These are phyloP conservation scores for Filobasidium wieringae DNA, from an alignment of 768 basidiomycete species.

Conservation along the genomic window DNA sequence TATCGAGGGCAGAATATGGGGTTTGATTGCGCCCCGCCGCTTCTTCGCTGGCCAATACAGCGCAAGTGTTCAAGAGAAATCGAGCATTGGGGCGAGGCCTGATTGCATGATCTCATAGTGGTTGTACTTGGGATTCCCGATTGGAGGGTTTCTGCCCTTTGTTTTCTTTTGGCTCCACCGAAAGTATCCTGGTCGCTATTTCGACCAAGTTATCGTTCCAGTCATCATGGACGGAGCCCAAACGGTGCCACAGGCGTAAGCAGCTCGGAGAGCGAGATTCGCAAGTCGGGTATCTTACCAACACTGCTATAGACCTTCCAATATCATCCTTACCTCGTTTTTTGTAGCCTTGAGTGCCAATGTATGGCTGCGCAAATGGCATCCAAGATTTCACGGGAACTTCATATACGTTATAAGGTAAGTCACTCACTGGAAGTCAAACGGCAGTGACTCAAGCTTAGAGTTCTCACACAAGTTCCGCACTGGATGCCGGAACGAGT, in stretches of 20 bases:
- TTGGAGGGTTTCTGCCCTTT: constrained; percentile 32
- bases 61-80: constrained; percentile 1
- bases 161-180: constrained; percentile 30
- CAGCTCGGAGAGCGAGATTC: not conserved
- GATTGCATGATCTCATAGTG: not conserved
- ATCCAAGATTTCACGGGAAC: constrained; percentile 24
- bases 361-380: constrained; percentile 22
- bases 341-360: constrained; percentile 28
- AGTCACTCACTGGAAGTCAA: not conserved
- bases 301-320: constrained; percentile 24
- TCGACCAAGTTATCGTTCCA: constrained; percentile 37
- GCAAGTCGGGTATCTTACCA: not conserved
- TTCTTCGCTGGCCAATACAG: constrained; percentile 38
- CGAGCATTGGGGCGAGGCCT: not conserved
- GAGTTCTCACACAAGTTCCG: constrained; percentile 21
- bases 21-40: constrained; percentile 29
- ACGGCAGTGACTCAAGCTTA: not conserved
- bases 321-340: constrained; percentile 32
- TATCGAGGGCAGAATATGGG: constrained; percentile 21
- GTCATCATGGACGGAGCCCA: constrained; percentile 38
- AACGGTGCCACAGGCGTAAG: constrained; percentile 36
- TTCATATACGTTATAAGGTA: constrained; percentile 34
- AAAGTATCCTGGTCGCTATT: constrained; percentile 27
- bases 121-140: constrained; percentile 22
- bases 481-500: constrained; percentile 37